phyloP scores from a whole-genome alignment of 106 monocot genomes.

The Hemerocallis citrina region DNA sequence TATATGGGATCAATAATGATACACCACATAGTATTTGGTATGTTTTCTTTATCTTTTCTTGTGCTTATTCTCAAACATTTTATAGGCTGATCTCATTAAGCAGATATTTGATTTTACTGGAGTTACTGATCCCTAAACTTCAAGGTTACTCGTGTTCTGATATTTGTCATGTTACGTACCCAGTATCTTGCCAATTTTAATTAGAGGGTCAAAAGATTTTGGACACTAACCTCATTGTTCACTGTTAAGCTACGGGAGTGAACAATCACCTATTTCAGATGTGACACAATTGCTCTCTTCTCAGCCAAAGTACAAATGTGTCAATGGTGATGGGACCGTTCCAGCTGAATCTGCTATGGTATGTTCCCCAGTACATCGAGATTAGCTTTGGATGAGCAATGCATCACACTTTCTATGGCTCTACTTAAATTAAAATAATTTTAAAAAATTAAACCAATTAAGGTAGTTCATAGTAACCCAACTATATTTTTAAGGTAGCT shows the following conservation, averaged over 20 bases:
- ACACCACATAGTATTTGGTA: slow-evolving; percentile 95
- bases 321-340: slow-evolving; percentile 94
- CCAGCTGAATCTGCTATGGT: slow-evolving; percentile 92
- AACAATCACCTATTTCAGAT: slow-evolving; percentile 11
- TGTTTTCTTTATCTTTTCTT: slow-evolving; percentile 6
- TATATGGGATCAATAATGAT: slow-evolving; percentile 72
- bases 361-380: slow-evolving; percentile 1
- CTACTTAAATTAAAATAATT: too few relatives aligned
- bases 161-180: background rate
- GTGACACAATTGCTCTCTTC: slow-evolving; percentile 2
- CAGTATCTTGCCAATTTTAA: background rate
- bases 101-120: background rate
- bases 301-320: slow-evolving; percentile 61
- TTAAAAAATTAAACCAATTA: background rate
- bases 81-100: background rate
- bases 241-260: slow-evolving; percentile 9
- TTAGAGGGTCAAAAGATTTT: background rate
- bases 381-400: background rate
- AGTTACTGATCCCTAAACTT: background rate
- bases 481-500: background rate
- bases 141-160: background rate
- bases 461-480: background rate
- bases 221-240: background rate
- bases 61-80: background rate
- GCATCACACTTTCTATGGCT: background rate